Percentiles rank a stretch among this genome's conserved stretches.
Conservation (phyloP, 2,329 filamentous ascomycete genomes). For the Cladosporium sp. region DNA sequence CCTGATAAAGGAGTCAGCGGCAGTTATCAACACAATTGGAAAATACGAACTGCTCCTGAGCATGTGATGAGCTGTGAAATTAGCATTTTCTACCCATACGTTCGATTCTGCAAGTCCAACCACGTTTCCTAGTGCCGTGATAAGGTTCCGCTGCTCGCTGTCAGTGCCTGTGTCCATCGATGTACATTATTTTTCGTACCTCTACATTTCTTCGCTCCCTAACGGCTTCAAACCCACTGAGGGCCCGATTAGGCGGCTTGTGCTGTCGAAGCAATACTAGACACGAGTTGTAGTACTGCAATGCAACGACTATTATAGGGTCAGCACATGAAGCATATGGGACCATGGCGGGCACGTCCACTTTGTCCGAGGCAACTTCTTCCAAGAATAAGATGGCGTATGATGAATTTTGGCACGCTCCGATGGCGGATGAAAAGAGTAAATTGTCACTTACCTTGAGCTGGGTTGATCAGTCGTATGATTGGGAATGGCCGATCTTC, state of each 20-base stretch:
- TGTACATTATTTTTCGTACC: neutral
- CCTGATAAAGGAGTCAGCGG: neutral
- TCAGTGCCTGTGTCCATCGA: neutral
- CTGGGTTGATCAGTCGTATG: constrained; percentile 32
- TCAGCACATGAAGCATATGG: neutral
- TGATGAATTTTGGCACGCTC: too few species aligned
- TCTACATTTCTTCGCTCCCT: constrained; percentile 18
- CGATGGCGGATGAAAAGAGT: too few species aligned
- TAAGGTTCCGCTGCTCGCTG: constrained; percentile 10
- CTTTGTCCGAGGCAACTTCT: too few species aligned
- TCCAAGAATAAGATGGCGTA: too few species aligned
- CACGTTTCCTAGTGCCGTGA: constrained; percentile 17
- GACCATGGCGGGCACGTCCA: too few species aligned
- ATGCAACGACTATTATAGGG: constrained; percentile 22
- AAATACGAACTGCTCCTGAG: constrained; percentile 13
- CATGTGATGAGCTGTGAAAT: constrained; percentile 22
- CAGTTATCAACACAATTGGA: neutral
- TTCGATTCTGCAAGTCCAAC: constrained; percentile 22
- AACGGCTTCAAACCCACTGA: constrained; percentile 19
- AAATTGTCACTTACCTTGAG: constrained; percentile 21
- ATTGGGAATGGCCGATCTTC: constrained; percentile 25
- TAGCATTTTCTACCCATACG: constrained; percentile 21
- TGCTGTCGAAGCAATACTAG: constrained; percentile 26
- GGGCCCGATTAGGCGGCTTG: constrained; percentile 12
- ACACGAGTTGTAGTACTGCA: constrained; percentile 35